Evolutionary conservation across 306 rosid species (phyloP).

Genomic region (Castanea crenata): DNA sequence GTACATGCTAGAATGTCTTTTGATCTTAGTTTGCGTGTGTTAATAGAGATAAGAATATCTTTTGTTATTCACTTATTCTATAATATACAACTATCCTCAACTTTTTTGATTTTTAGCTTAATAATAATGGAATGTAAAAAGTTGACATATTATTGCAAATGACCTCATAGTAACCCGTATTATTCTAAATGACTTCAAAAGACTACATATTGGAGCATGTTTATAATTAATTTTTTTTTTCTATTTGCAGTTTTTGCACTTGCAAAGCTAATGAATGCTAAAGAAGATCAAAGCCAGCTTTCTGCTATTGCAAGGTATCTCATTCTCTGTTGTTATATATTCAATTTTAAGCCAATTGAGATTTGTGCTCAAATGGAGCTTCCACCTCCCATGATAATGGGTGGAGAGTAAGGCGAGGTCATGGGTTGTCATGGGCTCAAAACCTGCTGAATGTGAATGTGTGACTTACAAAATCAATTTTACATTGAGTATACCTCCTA

Average conservation of each 20-base stretch:
- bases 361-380: too few species aligned
- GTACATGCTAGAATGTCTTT: too few species aligned
- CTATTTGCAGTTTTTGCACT: slow-evolving; percentile 77
- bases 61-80: neutral
- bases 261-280: slow-evolving; percentile 85
- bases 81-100: neutral
- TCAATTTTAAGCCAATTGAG: slow-evolving; percentile 2
- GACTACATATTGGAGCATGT: slow-evolving; percentile 1
- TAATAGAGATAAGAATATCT: neutral
- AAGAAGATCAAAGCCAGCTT: slow-evolving; percentile 88
- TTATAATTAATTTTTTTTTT: slow-evolving; percentile 5
- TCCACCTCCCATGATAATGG: too few species aligned
- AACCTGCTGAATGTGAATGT: too few species aligned
- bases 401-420: too few species aligned
- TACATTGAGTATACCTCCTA: too few species aligned
- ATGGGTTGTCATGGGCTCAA: too few species aligned
- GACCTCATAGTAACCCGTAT: neutral
- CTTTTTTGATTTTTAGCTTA: neutral
- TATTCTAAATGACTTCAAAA: neutral
- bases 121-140: neutral
- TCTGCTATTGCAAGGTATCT: slow-evolving; percentile 92
- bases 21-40: too few species aligned
- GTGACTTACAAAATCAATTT: too few species aligned
- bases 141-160: neutral
- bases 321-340: neutral